Evolutionary conservation across 768 basidiomycete genomes (phyloP).

Genomic region (Tricholoma matsutake): DNA sequence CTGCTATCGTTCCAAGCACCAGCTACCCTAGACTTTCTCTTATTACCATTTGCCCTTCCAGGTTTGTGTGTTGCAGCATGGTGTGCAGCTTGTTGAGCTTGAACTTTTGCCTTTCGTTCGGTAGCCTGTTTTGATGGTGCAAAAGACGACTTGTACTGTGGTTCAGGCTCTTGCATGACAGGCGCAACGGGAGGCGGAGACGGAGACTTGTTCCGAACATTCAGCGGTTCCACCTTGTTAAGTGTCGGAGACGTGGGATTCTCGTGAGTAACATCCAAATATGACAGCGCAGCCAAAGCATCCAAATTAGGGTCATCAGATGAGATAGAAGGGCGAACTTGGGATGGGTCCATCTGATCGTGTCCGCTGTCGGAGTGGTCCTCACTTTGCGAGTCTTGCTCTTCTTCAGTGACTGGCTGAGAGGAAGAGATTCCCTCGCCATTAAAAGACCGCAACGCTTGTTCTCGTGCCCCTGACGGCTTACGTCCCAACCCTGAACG

Average conservation of each 20-base stretch:
- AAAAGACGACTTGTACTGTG: slow-evolving; percentile 80
- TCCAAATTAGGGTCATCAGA: slow-evolving; percentile 58
- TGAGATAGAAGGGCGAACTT: slow-evolving; percentile 14
- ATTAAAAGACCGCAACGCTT: slow-evolving; percentile 42
- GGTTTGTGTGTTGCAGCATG: slow-evolving; percentile 76
- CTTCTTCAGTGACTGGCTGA: slow-evolving; percentile 33
- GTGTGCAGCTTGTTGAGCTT: slow-evolving; percentile 81
- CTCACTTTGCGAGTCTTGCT: slow-evolving; percentile 29
- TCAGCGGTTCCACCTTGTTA: slow-evolving; percentile 33
- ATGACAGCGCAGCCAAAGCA: slow-evolving; percentile 76
- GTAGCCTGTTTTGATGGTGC: slow-evolving; percentile 81
- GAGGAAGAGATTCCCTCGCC: slow-evolving; percentile 39
- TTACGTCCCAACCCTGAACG: slow-evolving; percentile 58
- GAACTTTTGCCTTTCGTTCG: slow-evolving; percentile 79
- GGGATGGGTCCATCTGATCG: slow-evolving; percentile 7
- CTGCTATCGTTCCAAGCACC: slow-evolving; percentile 70
- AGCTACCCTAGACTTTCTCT: slow-evolving; percentile 56
- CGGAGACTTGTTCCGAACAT: slow-evolving; percentile 29
- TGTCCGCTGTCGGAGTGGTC: slow-evolving; percentile 9
- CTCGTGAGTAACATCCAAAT: slow-evolving; percentile 54
- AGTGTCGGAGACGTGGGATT: slow-evolving; percentile 28
- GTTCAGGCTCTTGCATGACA: slow-evolving; percentile 12
- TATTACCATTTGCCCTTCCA: slow-evolving; percentile 62
- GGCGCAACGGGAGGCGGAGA: slow-evolving; percentile 22
- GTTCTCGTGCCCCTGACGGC: slow-evolving; percentile 83